phyloP scores from a whole-genome alignment of 192 early-diverging fungal genomes.

The Phlyctochytrium arcticum region DNA sequence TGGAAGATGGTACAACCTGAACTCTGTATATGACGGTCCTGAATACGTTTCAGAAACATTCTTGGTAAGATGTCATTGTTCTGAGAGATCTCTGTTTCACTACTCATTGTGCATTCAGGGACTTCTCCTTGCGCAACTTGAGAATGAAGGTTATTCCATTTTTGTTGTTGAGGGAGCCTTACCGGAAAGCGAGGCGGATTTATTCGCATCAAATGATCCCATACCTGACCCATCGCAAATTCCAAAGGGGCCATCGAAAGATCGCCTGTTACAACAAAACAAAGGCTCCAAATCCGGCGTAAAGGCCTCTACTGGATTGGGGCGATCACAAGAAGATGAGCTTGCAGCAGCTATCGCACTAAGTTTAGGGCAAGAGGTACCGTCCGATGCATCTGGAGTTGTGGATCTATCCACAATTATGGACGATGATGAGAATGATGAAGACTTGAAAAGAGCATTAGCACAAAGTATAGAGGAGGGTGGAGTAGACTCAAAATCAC shows the following conservation, averaged over 20 bases:
- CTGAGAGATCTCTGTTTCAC: not conserved
- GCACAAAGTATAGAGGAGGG: slow-evolving; percentile 10
- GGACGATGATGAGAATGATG: slow-evolving; percentile 1
- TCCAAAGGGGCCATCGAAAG: slow-evolving; percentile 4
- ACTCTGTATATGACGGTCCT: slow-evolving; percentile 50
- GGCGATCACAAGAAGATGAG: slow-evolving; percentile 22
- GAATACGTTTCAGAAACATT: slow-evolving; percentile 66
- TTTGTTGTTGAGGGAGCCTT: slow-evolving; percentile 41
- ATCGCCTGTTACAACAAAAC: not conserved
- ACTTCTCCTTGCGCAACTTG: slow-evolving; percentile 37
- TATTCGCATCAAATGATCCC: slow-evolving; percentile 29
- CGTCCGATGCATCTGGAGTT: not conserved
- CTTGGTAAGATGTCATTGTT: slow-evolving; percentile 27
- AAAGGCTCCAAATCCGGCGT: not conserved
- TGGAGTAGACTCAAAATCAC: slow-evolving; percentile 12
- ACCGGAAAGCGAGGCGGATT: slow-evolving; percentile 35
- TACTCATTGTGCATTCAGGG: slow-evolving; percentile 12
- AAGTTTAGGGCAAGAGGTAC: slow-evolving; percentile 9
- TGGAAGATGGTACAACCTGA: slow-evolving; percentile 77
- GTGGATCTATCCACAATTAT: not conserved
- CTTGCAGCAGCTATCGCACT: slow-evolving; percentile 25
- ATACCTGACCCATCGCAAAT: slow-evolving; percentile 21
- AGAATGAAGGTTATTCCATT: slow-evolving; percentile 45
- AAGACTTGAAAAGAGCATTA: slow-evolving; percentile 12
- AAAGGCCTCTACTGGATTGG: not conserved